Base-by-base conservation (phyloP, 768 basidiomycete species). In the Crepidotus variabilis region DNA sequence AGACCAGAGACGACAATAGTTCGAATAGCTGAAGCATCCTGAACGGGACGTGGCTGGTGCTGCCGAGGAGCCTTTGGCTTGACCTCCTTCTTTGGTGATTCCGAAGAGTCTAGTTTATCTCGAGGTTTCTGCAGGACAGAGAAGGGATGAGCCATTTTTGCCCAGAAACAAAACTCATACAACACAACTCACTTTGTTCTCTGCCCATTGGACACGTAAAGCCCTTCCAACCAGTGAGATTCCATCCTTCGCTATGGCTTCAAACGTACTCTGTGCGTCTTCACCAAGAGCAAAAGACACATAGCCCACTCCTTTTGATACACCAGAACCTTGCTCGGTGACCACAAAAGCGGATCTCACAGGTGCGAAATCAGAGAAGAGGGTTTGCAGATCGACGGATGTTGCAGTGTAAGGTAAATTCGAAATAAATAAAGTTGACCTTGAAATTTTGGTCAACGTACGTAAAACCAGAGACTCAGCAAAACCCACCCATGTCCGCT, bases 291-390 rank as follows among this genome's bases (percentile, higher is more conserved):
- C 85, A 71, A 96, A 98, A 0, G 92, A 88, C 59, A 98, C 92
- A 67, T 97, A 98, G 58, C 97, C 97, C 20, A 98, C 94, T 60
- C 96, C 96, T 68, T 98, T 97, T 1, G 93, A 94, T 4, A 82
- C 73, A 16, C 85, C 84, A 0, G 84, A 81, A 33, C 80, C 87
- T 7, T 81, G 85, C 54, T 94, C 88, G 11, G 86, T 83, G 18
- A 98, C 97, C 6, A 99, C 87, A 65, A 99, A 98, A 0, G 94
- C 95, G 18, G 89, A 87, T 35, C 94, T 84, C 14, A 99, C 90
- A 24, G 97, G 97, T 0, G 94, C 97, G 60, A 97, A 83, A 70
- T 95, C 93, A 6, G 95, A 98, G 75, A 98, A 97, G 20, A 95
- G 82, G 0, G 94, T 94, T 63, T 92, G 84, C 24, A 98, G 78